Evolutionary conservation across 202 grass and related monocot genomes (phyloP).

Genomic region (Zizania palustris): DNA sequence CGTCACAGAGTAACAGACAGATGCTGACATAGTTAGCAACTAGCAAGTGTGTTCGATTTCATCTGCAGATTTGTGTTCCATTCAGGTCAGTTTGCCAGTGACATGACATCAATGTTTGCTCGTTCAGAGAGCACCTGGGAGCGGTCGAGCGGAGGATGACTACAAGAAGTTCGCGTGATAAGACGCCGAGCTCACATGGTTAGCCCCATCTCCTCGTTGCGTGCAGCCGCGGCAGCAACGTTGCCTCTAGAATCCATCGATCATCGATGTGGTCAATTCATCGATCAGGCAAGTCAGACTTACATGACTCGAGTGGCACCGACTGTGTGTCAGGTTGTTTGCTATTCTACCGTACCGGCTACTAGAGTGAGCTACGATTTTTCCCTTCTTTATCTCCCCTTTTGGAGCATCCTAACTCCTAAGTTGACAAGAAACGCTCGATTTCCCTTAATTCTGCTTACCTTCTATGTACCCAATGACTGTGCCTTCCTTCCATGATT

Average conservation of each 20-base stretch:
- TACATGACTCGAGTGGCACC: not conserved
- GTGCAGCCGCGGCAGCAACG: slow-evolving; percentile 34
- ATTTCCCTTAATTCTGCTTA: not conserved
- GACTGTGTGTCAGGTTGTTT: not conserved
- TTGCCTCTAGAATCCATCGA: not conserved
- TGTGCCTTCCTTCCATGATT: slow-evolving; percentile 13
- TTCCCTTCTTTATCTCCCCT: not conserved
- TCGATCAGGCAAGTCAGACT: not conserved
- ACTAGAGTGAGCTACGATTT: not conserved
- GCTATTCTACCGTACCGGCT: not conserved
- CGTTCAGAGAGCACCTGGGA: not conserved
- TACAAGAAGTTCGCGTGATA: not conserved
- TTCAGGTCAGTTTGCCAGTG: not conserved
- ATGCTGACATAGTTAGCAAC: too few species aligned
- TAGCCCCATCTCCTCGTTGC: slow-evolving; percentile 5
- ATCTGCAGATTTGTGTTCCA: too few species aligned
- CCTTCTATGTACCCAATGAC: slow-evolving; percentile 7
- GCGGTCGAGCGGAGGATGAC: not conserved
- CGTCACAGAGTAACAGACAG: too few species aligned
- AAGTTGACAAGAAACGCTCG: not conserved
- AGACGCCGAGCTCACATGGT: not conserved
- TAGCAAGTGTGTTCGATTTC: too few species aligned
- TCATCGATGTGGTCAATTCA: not conserved
- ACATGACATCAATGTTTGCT: not conserved
- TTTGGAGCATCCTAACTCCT: not conserved